Evolutionary conservation across 257 asterid genomes (phyloP), one percentile per base, ranked within the genome.

Genomic region (Nicotiana attenuata): DNA sequence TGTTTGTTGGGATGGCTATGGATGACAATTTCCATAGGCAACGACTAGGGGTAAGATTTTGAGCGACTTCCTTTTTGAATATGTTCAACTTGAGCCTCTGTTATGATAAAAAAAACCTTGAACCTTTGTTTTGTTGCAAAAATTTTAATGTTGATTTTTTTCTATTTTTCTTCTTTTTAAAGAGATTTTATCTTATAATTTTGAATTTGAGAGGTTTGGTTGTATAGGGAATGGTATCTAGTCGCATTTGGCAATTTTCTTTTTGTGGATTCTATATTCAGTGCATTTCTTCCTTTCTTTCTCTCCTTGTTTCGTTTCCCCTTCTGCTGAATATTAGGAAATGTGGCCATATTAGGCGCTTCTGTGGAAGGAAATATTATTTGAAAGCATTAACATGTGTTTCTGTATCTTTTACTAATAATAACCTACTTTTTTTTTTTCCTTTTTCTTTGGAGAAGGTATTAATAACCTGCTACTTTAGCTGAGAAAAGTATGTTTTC

Each of bases 1-100:
- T 31, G 76, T 66, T 66, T 31, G n/a, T 67, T 67, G 76, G 76
- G 17, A 33, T 67, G 53, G 28, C 76, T 17, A 67, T 67, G 76
- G 76, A 35, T 35, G 55, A 67, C 53, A 67, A 35, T 67, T 67
- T 67, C 22, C 76, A 66, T 66, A 66, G 47, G 52, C 76, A 66
- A 66, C 16, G 76, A 35, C 41, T 35, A 67, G 29, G 19, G 76
- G 76, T 35, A 67, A 67, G 73, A 29, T 29, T 65, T 65, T 65
- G 20, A 64, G 69, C 41, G 24, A 66, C 73, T 29, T 65, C 19
- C 19, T 66, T 66, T 66, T n/a, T 28, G 20, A n/a, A 6, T 28
- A 0, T 31, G 20, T 13, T 65, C 71, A 28, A 17, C 71, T 65
- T 65, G 71, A 65, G 33, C 22, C 45, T 65, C 31, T 65, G 45